phyloP scores from a whole-genome alignment of 371 early-diverging fungal species.

The Mortierella sp. region DNA sequence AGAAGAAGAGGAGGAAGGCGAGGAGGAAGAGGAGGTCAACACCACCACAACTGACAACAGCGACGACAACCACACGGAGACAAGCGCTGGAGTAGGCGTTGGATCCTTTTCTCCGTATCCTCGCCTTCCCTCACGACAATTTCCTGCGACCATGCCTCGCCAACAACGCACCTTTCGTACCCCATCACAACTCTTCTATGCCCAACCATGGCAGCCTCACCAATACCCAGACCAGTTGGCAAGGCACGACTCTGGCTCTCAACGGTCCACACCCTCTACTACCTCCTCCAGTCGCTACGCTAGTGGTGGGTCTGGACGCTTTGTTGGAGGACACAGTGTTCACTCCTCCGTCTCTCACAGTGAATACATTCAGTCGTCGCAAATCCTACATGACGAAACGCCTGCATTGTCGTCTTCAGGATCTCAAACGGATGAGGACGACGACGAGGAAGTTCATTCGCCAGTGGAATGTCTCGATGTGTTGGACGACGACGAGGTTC shows the following conservation, averaged over 20 bases:
- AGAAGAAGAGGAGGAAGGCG: background rate
- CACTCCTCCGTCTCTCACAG: constrained; percentile 24
- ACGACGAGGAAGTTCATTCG: constrained; percentile 30
- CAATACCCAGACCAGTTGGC: constrained; percentile 15
- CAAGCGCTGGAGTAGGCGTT: background rate
- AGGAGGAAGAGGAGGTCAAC: background rate
- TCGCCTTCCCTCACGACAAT: constrained; percentile 7
- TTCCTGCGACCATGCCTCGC: constrained; percentile 13
- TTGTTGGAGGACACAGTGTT: constrained; percentile 21
- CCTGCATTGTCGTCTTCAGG: constrained; percentile 44
- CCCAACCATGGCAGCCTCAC: constrained; percentile 9
- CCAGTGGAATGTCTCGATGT: constrained; percentile 24
- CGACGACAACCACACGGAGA: background rate
- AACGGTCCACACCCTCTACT: background rate
- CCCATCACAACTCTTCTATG: constrained; percentile 12
- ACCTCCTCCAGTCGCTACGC: background rate
- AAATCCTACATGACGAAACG: constrained; percentile 32
- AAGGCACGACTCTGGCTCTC: background rate
- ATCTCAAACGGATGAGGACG: constrained; percentile 50
- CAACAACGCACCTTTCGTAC: constrained; percentile 14
- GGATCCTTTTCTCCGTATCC: background rate
- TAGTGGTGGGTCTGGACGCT: background rate
- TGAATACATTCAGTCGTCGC: constrained; percentile 24
- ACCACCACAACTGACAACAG: background rate
- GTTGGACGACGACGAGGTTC: constrained; percentile 26